Percentiles rank a stretch among this genome's conserved stretches.
Evolutionary conservation across 202 grass and related monocot species (phyloP).

Genomic region (Musa balbisiana): DNA sequence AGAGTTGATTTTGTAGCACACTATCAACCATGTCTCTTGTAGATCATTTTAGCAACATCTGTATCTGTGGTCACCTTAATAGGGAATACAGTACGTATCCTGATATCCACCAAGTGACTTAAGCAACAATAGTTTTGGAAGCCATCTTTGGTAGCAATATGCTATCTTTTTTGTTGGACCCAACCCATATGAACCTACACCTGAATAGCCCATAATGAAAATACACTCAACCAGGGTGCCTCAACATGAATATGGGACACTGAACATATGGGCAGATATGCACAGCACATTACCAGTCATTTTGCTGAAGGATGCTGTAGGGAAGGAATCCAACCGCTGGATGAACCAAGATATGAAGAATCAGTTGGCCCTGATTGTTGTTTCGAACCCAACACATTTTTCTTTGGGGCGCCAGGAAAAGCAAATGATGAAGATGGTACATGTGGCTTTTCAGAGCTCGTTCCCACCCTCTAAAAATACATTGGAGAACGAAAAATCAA

Average conservation of each 20-base stretch:
- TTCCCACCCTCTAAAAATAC: conserved; percentile 30
- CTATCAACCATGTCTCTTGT: conserved; percentile 5
- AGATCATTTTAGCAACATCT: conserved; percentile 10
- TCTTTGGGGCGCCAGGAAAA: conserved; percentile 40
- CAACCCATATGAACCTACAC: background rate
- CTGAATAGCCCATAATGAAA: conserved; percentile 8
- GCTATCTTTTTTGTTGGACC: background rate
- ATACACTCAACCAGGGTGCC: background rate
- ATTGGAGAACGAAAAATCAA: too few relatives aligned
- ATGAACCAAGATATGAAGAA: conserved; percentile 13
- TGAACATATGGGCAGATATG: background rate
- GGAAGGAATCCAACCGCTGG: conserved; percentile 15
- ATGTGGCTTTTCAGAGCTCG: conserved; percentile 31
- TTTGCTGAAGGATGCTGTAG: conserved; percentile 15
- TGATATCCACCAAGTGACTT: conserved; percentile 9
- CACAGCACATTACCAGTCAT: background rate
- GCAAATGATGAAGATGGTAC: conserved; percentile 23
- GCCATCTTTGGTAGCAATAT: conserved; percentile 3
- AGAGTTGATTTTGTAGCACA: conserved; percentile 4
- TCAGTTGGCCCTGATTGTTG: conserved; percentile 32
- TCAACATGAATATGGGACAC: background rate
- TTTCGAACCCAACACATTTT: conserved; percentile 42
- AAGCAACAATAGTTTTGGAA: background rate
- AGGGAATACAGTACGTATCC: conserved; percentile 7
- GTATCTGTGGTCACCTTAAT: conserved; percentile 12